Evolutionary conservation across 2,329 filamentous ascomycete species (phyloP).

Genomic region (Fusarium sp.): DNA sequence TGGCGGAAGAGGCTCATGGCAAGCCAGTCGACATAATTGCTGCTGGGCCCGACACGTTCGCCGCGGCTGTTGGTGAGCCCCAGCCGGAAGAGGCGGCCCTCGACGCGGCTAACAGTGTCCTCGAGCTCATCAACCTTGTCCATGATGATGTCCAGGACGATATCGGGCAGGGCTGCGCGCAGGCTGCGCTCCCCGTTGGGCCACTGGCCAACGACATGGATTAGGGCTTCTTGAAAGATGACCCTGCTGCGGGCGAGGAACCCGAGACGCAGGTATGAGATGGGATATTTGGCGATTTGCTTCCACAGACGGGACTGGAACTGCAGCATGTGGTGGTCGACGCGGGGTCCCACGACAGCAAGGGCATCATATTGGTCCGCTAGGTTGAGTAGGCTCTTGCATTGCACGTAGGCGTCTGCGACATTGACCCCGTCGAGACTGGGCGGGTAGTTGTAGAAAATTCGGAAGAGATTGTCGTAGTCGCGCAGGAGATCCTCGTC

Average conservation of each 20-base stretch:
- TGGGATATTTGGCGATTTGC: slow-evolving; percentile 96
- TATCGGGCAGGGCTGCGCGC: slow-evolving; percentile 79
- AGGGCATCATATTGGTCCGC: slow-evolving; percentile 97
- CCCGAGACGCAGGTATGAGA: slow-evolving; percentile 90
- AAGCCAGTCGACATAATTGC: slow-evolving; percentile 90
- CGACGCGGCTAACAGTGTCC: slow-evolving; percentile 84
- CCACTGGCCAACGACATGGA: slow-evolving; percentile 97
- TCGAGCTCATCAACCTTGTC: slow-evolving; percentile 95
- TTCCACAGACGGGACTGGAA: slow-evolving; percentile 95
- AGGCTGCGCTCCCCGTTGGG: slow-evolving; percentile 85
- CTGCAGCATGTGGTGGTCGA: slow-evolving; percentile 93
- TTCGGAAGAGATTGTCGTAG: slow-evolving; percentile 95
- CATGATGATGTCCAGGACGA: slow-evolving; percentile 90
- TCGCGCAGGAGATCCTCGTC: slow-evolving; percentile 87
- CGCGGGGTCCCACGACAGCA: slow-evolving; percentile 86
- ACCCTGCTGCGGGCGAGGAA: slow-evolving; percentile 88
- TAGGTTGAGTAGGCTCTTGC: slow-evolving; percentile 88
- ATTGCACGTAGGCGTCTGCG: slow-evolving; percentile 92
- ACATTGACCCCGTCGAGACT: slow-evolving; percentile 89
- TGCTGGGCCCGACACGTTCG: slow-evolving; percentile 85
- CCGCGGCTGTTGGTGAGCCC: slow-evolving; percentile 84
- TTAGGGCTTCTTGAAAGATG: slow-evolving; percentile 88
- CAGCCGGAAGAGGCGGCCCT: slow-evolving; percentile 86
- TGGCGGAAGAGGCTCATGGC: slow-evolving; percentile 90
- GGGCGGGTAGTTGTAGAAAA: slow-evolving; percentile 95